Percentiles rank a stretch among this genome's conserved stretches.
Conservation (phyloP, 83 land plant species). For the Picea engelmannii region DNA sequence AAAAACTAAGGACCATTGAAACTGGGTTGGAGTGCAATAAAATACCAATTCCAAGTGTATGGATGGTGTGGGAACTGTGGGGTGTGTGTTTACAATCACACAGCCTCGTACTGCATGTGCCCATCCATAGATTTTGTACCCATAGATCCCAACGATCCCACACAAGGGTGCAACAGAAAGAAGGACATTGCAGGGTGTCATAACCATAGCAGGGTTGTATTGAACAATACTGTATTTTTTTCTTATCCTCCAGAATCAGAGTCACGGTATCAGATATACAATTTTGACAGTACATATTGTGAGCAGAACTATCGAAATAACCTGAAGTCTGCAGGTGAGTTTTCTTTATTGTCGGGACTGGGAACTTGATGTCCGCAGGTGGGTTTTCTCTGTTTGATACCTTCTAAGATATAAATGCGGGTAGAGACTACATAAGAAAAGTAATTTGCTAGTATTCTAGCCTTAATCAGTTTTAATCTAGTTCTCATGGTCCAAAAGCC, state of each 20-base stretch:
- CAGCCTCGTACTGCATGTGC: slow-evolving; percentile 42
- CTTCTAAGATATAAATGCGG: too few relatives aligned
- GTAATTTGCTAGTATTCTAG: too few relatives aligned
- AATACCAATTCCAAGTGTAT: slow-evolving; percentile 55
- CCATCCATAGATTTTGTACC: slow-evolving; percentile 43
- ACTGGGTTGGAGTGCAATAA: slow-evolving; percentile 29
- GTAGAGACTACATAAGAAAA: too few relatives aligned
- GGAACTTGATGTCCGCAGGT: too few relatives aligned
- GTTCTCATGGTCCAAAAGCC: too few relatives aligned
- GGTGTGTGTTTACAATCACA: slow-evolving; percentile 50
- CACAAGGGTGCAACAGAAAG: slow-evolving; percentile 32
- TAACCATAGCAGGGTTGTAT: background rate
- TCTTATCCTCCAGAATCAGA: slow-evolving; percentile 28
- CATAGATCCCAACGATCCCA: slow-evolving; percentile 29
- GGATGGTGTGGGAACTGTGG: slow-evolving; percentile 64
- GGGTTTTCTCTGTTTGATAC: too few relatives aligned
- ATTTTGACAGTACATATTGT: slow-evolving; percentile 20
- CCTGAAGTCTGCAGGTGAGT: too few relatives aligned
- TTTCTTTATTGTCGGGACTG: too few relatives aligned
- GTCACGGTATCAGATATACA: too few relatives aligned
- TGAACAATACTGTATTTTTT: slow-evolving; percentile 39
- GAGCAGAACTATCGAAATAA: slow-evolving; percentile 18
- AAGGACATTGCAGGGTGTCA: background rate
- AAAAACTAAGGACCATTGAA: too few relatives aligned
- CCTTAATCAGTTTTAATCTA: too few relatives aligned